These are phyloP conservation scores for Acanthamoeba healyi DNA, from an alignment of 208 protist genomes.

Conservation along the genomic window DNA sequence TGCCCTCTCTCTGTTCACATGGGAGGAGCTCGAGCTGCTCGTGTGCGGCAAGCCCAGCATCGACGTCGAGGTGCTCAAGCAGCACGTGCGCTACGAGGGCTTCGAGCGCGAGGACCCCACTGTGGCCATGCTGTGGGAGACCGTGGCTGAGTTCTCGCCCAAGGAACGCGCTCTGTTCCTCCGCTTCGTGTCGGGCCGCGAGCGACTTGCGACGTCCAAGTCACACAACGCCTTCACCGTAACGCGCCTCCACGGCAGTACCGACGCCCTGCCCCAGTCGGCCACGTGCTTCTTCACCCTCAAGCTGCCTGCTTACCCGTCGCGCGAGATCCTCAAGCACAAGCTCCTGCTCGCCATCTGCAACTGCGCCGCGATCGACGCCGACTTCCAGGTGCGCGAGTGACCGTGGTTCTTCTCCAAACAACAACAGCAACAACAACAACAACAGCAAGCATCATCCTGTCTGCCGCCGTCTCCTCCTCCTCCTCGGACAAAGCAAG, in stretches of 20 bases:
- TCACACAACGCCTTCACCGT: conserved; percentile 44
- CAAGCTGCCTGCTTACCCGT: conserved; percentile 51
- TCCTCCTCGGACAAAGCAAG: too few species aligned
- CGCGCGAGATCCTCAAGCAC: conserved; percentile 12
- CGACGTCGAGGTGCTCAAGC: conserved; percentile 76
- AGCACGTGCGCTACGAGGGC: conserved; percentile 65
- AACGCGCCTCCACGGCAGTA: conserved; percentile 25
- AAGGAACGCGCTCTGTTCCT: conserved; percentile 75
- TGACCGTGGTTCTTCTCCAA: neutral
- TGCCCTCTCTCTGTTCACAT: conserved; percentile 80
- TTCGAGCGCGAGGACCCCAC: conserved; percentile 48
- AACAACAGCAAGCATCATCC: too few species aligned
- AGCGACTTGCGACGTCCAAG: conserved; percentile 28
- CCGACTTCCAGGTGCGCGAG: conserved; percentile 56
- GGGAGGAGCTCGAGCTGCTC: conserved; percentile 80
- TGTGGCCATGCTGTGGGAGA: conserved; percentile 69
- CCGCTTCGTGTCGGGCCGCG: conserved; percentile 70
- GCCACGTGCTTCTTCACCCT: conserved; percentile 77
- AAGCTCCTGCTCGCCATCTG: conserved; percentile 59
- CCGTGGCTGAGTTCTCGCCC: conserved; percentile 56
- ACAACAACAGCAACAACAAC: too few species aligned
- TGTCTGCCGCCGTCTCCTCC: neutral
- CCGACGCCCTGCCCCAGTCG: conserved; percentile 52
- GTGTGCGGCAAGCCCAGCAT: conserved; percentile 83
- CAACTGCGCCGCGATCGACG: conserved; percentile 74